Percentiles rank a stretch among this genome's conserved stretches.
phyloP scores from a whole-genome alignment of 2,329 filamentous ascomycete species.

The Colletotrichum gigasporum region DNA sequence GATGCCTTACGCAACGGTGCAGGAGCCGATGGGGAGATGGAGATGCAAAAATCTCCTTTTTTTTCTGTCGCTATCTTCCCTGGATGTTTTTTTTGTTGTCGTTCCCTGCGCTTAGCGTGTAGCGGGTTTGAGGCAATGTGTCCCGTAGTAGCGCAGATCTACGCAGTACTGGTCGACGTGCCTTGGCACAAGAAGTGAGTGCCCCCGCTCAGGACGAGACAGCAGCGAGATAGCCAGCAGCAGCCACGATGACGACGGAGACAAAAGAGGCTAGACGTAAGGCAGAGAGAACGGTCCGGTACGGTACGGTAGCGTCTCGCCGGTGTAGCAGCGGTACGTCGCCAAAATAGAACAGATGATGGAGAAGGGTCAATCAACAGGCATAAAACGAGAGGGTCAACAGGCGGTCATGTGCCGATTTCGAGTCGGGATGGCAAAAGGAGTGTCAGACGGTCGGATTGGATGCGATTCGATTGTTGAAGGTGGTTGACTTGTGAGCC shows the following conservation, averaged over 20 bases:
- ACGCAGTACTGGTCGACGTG: not conserved
- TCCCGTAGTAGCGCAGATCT: constrained; percentile 25
- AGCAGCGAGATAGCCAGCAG: constrained; percentile 2
- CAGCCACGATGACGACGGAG: constrained; percentile 26
- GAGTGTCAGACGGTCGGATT: constrained; percentile 24
- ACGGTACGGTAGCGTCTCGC: constrained; percentile 7
- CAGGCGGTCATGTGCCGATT: constrained; percentile 17
- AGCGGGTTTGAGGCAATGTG: constrained; percentile 21
- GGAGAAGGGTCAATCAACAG: not conserved
- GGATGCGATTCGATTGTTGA: not conserved
- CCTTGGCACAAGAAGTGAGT: constrained; percentile 10
- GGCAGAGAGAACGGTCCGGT: not conserved
- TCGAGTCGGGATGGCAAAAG: not conserved
- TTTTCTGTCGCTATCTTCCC: not conserved
- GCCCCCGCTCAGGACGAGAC: not conserved
- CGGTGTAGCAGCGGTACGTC: constrained; percentile 5
- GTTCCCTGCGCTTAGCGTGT: constrained; percentile 12
- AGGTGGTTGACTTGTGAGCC: constrained; percentile 14
- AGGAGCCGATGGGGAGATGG: constrained; percentile 12
- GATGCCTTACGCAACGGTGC: constrained; percentile 16
- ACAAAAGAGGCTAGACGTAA: not conserved
- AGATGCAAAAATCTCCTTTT: not conserved
- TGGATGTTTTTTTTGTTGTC: not conserved
- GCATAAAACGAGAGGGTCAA: constrained; percentile 13
- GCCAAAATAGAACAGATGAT: constrained; percentile 18